Base-by-base conservation (phyloP, 805 yeast species). In the Starmerella bacillaris region DNA sequence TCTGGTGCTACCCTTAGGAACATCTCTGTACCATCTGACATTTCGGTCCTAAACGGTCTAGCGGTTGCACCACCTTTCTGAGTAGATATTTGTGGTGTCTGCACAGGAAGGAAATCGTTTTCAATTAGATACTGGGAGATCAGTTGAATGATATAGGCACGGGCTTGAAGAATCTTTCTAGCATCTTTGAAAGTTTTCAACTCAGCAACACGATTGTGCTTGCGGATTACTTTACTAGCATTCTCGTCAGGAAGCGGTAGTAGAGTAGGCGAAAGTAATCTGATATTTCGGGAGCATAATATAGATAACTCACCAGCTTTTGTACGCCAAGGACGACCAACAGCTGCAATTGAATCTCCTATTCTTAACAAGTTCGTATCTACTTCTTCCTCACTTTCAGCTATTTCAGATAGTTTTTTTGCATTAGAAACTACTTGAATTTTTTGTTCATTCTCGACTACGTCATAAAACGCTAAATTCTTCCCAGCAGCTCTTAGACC, bases 1-100 rank as follows among this genome's bases (percentile, higher is more conserved):
- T 86, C 98, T 0, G 98, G 98, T 0, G 98, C 95, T 2, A 89
- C 86, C 29, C 98, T 59, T 30, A 89, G 54, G 36, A 69, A 74
- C n/a, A 22, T 22, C 3, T 38, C 40, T 4, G 29, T 18, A 14
- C 43, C 43, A n/a, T 35, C 38, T 3, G 31, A 34, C 48, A 38
- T 63, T 35, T 54, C 51, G 0, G 95, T 82, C 1, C 49, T 49
- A 46, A 89, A 89, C 0, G 96, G 94, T n/a, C 67, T 66, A 0
- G 98, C 96, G 47, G 74, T 72, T 4, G 99, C 98, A 2, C 98
- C 98, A 14, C 82, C 78, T 0, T 83, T 70, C 22, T 61, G 58
- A 5, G 60, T 48, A 0, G 82, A 68, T 9, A 89, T 55, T 1
- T 83, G 68, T 0, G 99, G 99, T 0, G 99, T 89, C 34, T 75